phyloP scores from a whole-genome alignment of 202 grass and related monocot species.

The Carex sylvatica region DNA sequence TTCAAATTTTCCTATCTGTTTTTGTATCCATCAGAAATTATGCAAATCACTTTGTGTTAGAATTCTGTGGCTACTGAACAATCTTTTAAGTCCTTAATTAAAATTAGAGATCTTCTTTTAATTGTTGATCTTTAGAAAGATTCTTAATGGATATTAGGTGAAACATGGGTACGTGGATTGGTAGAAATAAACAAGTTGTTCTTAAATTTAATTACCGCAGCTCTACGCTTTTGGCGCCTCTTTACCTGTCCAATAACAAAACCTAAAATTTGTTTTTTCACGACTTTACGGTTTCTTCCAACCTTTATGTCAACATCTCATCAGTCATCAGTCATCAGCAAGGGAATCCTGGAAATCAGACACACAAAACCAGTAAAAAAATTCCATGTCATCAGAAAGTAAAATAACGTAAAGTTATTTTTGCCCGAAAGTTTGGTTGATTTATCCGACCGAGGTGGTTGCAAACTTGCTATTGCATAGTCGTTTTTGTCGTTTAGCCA shows the following conservation, averaged over 20 bases:
- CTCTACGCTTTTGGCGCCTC: conserved; percentile 35
- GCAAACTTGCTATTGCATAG: not conserved
- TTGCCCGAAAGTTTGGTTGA: not conserved
- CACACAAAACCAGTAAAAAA: not conserved
- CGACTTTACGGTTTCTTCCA: not conserved
- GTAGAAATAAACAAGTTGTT: not conserved
- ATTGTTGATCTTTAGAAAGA: not conserved
- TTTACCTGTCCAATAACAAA: not conserved
- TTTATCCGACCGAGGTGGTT: not conserved
- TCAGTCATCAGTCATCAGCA: not conserved
- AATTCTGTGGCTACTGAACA: no score
- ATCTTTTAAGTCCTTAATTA: no score
- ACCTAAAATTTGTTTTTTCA: not conserved
- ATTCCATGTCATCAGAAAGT: not conserved
- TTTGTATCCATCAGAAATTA: not conserved
- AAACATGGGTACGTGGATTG: not conserved
- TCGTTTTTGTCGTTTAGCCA: conserved; percentile 25
- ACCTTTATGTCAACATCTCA: not conserved
- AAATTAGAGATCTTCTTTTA: no score
- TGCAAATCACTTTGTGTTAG: no score
- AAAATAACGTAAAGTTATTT: conserved; percentile 13
- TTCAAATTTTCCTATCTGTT: not conserved
- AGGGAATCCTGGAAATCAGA: not conserved
- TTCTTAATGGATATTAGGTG: not conserved
- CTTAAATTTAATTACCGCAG: conserved; percentile 14